Percentiles rank a stretch among this genome's conserved stretches.
Conservation (phyloP, 495 filamentous ascomycete species). For the Neurospora sp. region DNA sequence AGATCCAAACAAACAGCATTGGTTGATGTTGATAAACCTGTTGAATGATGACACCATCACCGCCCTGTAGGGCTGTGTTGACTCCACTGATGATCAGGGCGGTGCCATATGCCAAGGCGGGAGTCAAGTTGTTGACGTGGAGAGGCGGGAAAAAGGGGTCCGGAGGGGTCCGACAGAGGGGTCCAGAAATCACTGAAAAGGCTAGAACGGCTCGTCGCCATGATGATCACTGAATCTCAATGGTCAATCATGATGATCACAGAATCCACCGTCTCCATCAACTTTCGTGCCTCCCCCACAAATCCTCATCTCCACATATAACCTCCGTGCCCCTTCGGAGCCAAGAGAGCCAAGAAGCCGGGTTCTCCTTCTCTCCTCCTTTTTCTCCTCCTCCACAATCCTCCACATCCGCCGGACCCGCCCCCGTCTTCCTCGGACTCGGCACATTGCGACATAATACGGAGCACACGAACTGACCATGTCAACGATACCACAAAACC, state of each 20-base stretch:
- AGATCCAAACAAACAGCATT: neutral
- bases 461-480: neutral
- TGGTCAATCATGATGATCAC: neutral
- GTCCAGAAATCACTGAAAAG: neutral
- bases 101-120: neutral
- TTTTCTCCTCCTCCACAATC: conserved; percentile 1
- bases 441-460: neutral
- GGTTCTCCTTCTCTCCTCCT: neutral
- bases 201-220: neutral
- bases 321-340: conserved; percentile 14
- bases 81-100: neutral
- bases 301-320: conserved; percentile 11
- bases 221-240: neutral
- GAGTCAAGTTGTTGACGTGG: neutral
- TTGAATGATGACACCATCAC: neutral
- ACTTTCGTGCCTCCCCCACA: conserved; percentile 24
- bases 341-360: conserved; percentile 14
- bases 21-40: neutral
- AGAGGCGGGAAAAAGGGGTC: neutral
- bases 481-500: neutral
- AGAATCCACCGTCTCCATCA: neutral
- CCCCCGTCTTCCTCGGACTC: neutral
- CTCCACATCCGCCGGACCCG: conserved; percentile 4
- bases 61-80: neutral
- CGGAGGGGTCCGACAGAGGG: neutral